phyloP scores from a whole-genome alignment of 2,329 filamentous ascomycete genomes.

The Diaporthe ampelina region DNA sequence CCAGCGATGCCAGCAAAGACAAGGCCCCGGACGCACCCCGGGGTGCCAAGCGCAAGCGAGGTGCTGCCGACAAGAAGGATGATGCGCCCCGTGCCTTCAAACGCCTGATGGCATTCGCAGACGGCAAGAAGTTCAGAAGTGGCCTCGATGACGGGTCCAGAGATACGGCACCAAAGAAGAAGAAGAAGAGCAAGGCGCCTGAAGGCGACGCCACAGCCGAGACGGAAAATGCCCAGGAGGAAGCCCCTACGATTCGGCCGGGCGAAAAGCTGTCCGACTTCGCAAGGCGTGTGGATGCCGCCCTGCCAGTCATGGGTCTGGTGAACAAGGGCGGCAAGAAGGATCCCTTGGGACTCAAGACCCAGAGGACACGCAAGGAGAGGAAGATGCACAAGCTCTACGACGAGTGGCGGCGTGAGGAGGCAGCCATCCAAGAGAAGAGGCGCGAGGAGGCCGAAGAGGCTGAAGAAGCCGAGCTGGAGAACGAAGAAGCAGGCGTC shows the following conservation, averaged over 20 bases:
- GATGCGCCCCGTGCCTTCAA: slow-evolving; percentile 92
- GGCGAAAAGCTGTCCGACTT: slow-evolving; percentile 90
- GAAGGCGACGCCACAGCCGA: slow-evolving; percentile 42
- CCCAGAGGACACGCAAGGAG: slow-evolving; percentile 84
- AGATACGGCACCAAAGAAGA: slow-evolving; percentile 48
- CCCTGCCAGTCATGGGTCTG: slow-evolving; percentile 82
- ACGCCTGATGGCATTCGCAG: slow-evolving; percentile 83
- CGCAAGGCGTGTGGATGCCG: slow-evolving; percentile 84
- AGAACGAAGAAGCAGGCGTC: slow-evolving; percentile 67
- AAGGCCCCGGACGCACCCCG: slow-evolving; percentile 54
- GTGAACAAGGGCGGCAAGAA: slow-evolving; percentile 72
- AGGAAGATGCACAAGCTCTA: slow-evolving; percentile 85
- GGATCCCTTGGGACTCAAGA: slow-evolving; percentile 75
- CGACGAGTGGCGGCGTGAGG: slow-evolving; percentile 81
- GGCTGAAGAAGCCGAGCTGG: slow-evolving; percentile 73
- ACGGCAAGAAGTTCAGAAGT: slow-evolving; percentile 70
- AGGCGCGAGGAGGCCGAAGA: slow-evolving; percentile 76
- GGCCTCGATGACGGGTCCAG: slow-evolving; percentile 79
- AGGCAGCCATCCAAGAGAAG: slow-evolving; percentile 72
- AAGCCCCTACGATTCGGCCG: slow-evolving; percentile 79
- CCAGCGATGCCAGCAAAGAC: slow-evolving; percentile 47
- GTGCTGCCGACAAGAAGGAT: slow-evolving; percentile 63
- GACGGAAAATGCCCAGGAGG: slow-evolving; percentile 45
- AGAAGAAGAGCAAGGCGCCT: slow-evolving; percentile 45
- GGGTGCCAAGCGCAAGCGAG: slow-evolving; percentile 62